Base-by-base conservation (phyloP, 176 grass and related monocot genomes). In the Elaeis guineensis region DNA sequence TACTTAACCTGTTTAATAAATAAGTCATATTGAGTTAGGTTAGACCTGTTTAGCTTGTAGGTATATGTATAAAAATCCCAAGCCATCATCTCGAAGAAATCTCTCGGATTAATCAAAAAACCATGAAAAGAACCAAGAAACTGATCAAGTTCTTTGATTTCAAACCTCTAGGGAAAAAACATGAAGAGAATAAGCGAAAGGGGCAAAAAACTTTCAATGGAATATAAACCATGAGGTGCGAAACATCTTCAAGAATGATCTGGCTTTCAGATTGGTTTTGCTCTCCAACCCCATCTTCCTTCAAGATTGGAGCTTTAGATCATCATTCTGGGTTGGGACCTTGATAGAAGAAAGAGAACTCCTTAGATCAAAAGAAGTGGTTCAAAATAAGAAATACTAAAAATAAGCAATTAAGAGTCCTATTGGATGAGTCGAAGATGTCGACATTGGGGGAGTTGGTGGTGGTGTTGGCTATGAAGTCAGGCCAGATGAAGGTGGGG, bases 161-260 rank as follows among this genome's bases (percentile, higher is more conserved):
- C 25, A 50, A 28, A 7, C 59, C 26, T 61, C 16, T 35, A 53
- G 50, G 11, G 50, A 69, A 51, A 66, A 16, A 1, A 17, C 5
- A 15, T 30, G 28, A 66, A 49, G 16, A 21, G n/a, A 68, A 5
- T 16, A 19, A 72, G 17, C 21, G 23, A 25, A 9, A 9, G 16
- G 7, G 12, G 1, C 3, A 26, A 35, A 17, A 17, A 55, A 69
- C 88, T 89, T 60, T 89, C 93, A 51, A 79, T 11, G 74, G 73
- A 25, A 98, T 73, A 77, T 92, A 89, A 68, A 86, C 93, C 6
- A 66, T 76, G 29, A 92, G 70, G 71, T 92, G 93, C 54, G 82
- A 87, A 15, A 92, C 93, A 55, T 98, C 93, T 72, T 98, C 93
- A 20, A 98, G 77, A 49, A 98, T 63, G 78, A 92, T 58, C 88